Percentiles rank a stretch among this genome's conserved stretches.
Evolutionary conservation across 768 basidiomycete genomes (phyloP).

Genomic region (Pilatotrama ljubarskyi): DNA sequence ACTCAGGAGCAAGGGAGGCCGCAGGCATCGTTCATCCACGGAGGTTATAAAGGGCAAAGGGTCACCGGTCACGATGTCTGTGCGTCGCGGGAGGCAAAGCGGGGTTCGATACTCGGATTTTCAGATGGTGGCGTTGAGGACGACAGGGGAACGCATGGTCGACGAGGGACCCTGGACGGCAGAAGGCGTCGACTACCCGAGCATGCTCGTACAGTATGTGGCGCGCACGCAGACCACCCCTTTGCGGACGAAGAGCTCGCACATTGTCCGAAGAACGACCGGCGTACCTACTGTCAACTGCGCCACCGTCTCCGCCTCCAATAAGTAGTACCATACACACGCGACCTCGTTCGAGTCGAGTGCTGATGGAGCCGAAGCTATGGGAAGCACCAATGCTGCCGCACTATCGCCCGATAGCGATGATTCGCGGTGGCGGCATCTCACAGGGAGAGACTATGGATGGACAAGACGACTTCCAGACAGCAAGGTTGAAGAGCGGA

Average conservation of each 20-base stretch:
- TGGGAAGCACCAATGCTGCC: neutral
- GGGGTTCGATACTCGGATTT: neutral
- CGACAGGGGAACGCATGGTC: neutral
- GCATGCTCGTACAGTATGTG: neutral
- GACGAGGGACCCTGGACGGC: neutral
- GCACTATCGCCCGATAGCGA: neutral
- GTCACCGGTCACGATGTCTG: neutral
- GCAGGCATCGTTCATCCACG: neutral
- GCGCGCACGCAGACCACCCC: neutral
- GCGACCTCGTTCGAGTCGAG: neutral
- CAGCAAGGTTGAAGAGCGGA: neutral
- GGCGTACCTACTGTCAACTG: neutral
- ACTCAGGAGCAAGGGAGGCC: neutral
- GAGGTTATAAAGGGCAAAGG: neutral
- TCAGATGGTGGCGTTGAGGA: conserved; percentile 12
- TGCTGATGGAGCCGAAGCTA: neutral
- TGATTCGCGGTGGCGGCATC: neutral
- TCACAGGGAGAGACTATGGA: neutral
- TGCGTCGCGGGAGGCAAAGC: neutral
- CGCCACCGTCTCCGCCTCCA: neutral
- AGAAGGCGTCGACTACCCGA: neutral
- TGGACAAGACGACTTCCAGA: neutral
- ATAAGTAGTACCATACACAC: too few relatives aligned
- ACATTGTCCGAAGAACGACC: neutral
- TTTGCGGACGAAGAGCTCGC: neutral